Evolutionary conservation across 352 stramenopile species (phyloP).

Genomic region (Pythium guiyangense): DNA sequence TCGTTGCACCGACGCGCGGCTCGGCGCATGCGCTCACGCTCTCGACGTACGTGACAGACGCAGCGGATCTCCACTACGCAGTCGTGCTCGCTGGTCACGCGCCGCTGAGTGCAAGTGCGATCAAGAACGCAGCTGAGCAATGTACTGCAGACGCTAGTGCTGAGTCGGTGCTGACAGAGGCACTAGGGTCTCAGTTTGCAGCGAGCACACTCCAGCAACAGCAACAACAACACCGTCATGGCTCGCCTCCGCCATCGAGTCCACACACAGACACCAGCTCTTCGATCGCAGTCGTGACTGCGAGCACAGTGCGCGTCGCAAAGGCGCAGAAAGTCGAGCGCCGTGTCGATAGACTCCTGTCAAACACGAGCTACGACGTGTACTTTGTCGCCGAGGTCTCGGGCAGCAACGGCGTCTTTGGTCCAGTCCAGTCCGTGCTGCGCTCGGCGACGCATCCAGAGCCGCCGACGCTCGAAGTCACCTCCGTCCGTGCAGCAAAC

Average conservation of each 20-base stretch:
- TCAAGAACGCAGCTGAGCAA: slow-evolving; percentile 41
- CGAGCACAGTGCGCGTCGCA: slow-evolving; percentile 36
- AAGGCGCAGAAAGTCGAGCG: slow-evolving; percentile 53
- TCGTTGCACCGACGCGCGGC: slow-evolving; percentile 42
- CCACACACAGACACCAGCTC: not conserved
- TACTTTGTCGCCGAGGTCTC: slow-evolving; percentile 79
- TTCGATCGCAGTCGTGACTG: slow-evolving; percentile 12
- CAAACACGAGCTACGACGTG: slow-evolving; percentile 78
- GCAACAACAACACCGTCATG: not conserved
- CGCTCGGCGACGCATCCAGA: slow-evolving; percentile 51
- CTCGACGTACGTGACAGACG: slow-evolving; percentile 68
- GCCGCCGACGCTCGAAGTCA: slow-evolving; percentile 26
- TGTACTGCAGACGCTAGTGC: slow-evolving; percentile 4
- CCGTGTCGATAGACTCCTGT: slow-evolving; percentile 26
- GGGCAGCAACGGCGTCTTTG: slow-evolving; percentile 77
- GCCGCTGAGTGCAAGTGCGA: slow-evolving; percentile 32
- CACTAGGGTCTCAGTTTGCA: not conserved
- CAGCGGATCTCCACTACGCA: slow-evolving; percentile 67
- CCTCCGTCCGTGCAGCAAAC: slow-evolving; percentile 22
- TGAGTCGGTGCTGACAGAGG: not conserved
- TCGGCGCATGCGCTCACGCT: slow-evolving; percentile 49
- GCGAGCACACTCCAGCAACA: not conserved
- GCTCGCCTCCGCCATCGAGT: not conserved
- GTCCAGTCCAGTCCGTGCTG: slow-evolving; percentile 57
- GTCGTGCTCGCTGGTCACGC: slow-evolving; percentile 36